Conservation (phyloP, 805 yeast species). For the Jamesozyma lodderae region DNA sequence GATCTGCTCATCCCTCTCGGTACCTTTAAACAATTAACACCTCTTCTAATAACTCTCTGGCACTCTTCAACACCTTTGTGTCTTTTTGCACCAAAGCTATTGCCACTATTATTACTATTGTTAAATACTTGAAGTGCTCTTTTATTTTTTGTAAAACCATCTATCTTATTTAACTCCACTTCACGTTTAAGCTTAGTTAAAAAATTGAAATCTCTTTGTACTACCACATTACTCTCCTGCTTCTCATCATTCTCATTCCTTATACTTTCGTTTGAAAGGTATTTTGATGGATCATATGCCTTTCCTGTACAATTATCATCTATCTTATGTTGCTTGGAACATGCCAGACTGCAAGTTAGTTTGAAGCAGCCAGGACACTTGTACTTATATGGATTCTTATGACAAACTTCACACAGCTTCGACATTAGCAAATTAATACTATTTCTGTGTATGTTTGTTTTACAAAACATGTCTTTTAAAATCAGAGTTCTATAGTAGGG, state of each 20-base stretch:
- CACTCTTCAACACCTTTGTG: constrained; percentile 4
- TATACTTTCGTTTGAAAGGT: constrained; percentile 42
- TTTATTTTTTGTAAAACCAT: constrained; percentile 37
- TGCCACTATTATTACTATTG: constrained; percentile 17
- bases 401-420: constrained; percentile 40
- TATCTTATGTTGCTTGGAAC: constrained; percentile 63
- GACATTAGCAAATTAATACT: no score
- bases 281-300: constrained; percentile 48
- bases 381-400: constrained; percentile 42
- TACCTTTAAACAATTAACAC: constrained; percentile 51
- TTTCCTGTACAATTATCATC: constrained; percentile 57
- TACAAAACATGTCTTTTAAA: neutral
- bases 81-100: constrained; percentile 6
- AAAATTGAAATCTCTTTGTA: constrained; percentile 81
- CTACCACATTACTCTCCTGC: constrained; percentile 33
- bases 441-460: neutral
- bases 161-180: constrained; percentile 50
- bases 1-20: constrained; percentile 74
- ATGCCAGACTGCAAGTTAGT: constrained; percentile 59
- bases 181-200: constrained; percentile 50
- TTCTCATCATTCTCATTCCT: constrained; percentile 29
- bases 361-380: constrained; percentile 71
- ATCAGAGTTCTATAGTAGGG: no score
- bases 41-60: constrained; percentile 40
- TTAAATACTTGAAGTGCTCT: constrained; percentile 30